Evolutionary conservation across 2,329 filamentous ascomycete genomes (phyloP), one percentile per base, ranked within the genome.

Genomic region (Talaromyces verruculosus): DNA sequence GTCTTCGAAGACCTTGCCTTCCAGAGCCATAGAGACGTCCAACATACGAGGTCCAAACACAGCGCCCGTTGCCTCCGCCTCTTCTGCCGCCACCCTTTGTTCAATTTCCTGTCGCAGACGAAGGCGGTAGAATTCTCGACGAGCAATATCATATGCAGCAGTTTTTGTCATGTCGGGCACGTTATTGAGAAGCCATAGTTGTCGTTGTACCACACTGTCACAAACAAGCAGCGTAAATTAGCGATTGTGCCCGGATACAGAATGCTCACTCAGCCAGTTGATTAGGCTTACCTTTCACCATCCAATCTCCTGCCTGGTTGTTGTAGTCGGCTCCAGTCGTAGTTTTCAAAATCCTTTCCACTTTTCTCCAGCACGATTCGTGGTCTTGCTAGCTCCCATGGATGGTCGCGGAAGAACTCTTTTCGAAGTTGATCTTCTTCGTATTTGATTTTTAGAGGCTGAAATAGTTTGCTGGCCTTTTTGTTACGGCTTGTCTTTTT

Each of bases 341-440:
- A 88, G 64, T 81, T 83, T 76, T 89, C 87, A 61, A 87, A 83
- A 74, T 99, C 94, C 75, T 90, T 91, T 63, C 95, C 95, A 73
- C 94, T 90, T 71, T 88, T 83, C 80, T 99, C 95, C 10, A 98
- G 81, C 57, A 99, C 83, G 66, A 97, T 84, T 71, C 92, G 86
- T 64, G 95, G 95, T 68, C 94, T 86, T 19, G 95, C 95, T 74
- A 99, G 82, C 80, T 99, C 95, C 95, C 95, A 99, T 5, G 95
- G 95, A 77, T 99, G 95, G 78, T 99, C 94, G 74, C 85, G 88
- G 82, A 91, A 99, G 81, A 98, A 99, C 33, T 89, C 87, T 71
- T 81, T 84, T 69, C 95, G 89, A 73, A 99, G 83, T 67, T 82
- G 79, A 79, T 99, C 95, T 78, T 99, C 95, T 67, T 90, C 87